Base-by-base conservation (phyloP, 2,329 filamentous ascomycete species). In the Lasiodiplodia hormozganensis region DNA sequence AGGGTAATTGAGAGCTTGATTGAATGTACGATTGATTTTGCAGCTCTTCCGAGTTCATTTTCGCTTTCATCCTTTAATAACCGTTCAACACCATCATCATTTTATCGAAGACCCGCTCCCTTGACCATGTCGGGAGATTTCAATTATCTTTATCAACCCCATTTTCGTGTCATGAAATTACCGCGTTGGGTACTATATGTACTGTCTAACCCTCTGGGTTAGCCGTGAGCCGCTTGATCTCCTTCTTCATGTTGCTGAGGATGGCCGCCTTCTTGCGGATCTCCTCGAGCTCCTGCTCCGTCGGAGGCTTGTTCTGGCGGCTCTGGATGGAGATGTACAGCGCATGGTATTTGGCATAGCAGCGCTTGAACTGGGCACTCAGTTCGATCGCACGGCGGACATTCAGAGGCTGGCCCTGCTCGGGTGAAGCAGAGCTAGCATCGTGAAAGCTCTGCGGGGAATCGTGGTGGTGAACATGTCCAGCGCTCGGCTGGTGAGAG, bases 291-390 rank as follows among this genome's bases (percentile, higher is more conserved):
- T 89, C 85, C 25, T 82, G 78, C 60, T 79, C 76, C 10, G 85
- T 82, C 3, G 84, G 80, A n/a, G 62, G 77, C 72, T 89, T 85
- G 10, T 21, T 28, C 82, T 78, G 64, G 77, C 76, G 16, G 84
- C 81, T 4, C 83, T 80, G 76, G 70, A 83, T 72, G 71, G 79
- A 76, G 73, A 85, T 84, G 75, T 89, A 87, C 72, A 89, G 75
- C 72, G 82, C 77, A 72, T 84, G 82, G 73, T 90, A 90, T 68
- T 83, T 84, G 43, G 84, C 84, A 73, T 90, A 89, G 70, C 85
- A 85, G 65, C 80, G 80, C 73, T 88, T 87, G 76, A 90, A 90
- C 60, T 80, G 81, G 71, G 81, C 80, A 2, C 83, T 83, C 31
- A 84, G 72, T 68, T 81, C 78, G 25, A 85, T 76, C 40, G 81